Conservation (phyloP, 805 yeast species). For the Dipodascus albidus region DNA sequence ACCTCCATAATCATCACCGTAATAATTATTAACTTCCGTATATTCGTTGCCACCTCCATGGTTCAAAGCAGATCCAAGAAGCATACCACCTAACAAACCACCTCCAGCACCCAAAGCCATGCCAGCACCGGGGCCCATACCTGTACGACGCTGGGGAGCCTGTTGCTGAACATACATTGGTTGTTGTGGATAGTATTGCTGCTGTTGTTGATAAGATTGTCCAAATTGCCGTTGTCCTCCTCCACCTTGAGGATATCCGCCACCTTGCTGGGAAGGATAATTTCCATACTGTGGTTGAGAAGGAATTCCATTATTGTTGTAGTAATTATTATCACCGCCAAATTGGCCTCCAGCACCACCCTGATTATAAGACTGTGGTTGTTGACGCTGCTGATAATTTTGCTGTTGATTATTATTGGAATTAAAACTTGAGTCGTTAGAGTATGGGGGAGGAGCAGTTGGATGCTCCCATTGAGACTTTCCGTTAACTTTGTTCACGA, state of each 20-base stretch:
- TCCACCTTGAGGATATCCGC: background rate
- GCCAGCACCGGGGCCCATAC: background rate
- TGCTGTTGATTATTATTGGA: background rate
- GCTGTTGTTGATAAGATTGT: background rate
- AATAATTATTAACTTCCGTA: background rate
- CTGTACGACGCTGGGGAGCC: background rate
- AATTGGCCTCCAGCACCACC: background rate
- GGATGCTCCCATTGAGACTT: background rate
- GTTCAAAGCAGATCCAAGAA: background rate
- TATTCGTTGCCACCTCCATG: background rate
- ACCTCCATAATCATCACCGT: background rate
- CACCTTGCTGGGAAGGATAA: background rate
- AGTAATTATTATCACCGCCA: background rate
- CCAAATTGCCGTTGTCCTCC: background rate
- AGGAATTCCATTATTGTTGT: no score
- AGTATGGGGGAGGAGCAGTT: constrained; percentile 1
- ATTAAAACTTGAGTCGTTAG: background rate
- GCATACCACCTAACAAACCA: background rate
- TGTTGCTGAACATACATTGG: background rate
- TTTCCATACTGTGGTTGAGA: background rate
- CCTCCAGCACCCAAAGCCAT: constrained; percentile 1
- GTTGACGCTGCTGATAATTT: background rate
- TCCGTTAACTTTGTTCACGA: background rate
- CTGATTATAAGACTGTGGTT: background rate
- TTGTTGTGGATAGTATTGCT: background rate